Base-by-base conservation (phyloP, 306 rosid species). In the Vicia villosa region DNA sequence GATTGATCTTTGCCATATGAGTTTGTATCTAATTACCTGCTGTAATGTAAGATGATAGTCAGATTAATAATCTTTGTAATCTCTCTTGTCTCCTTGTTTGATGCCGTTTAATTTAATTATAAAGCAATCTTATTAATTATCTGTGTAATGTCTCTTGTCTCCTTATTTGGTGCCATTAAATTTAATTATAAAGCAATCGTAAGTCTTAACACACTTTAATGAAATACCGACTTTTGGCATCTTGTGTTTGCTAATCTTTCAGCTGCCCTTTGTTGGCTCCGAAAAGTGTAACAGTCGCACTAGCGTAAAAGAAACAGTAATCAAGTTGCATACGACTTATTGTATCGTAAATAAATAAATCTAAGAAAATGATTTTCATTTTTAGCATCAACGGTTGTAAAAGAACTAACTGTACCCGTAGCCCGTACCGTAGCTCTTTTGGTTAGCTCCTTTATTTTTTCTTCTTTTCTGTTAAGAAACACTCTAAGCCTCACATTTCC, bases 1-100 rank as follows among this genome's bases (percentile, higher is more conserved):
- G 98, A 30, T 78, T 91, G 81, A 73, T 52, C 70, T 74, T 65
- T 10, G 75, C 67, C 76, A 69, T 72, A 54, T 58, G 28, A 51
- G 11, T 80, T 59, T 70, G 65, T 55, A 73, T 56, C n/a, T n/a
- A n/a, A n/a, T 56, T 63, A 61, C 58, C 32, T 79, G 69, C 77
- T 66, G 21, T 67, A 66, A 42, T 68, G 16, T 61, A 65, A 46
- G 68, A 72, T 75, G 63, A 72, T 52, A 30, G 38, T 30, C 46
- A 63, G n/a, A 61, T 66, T 62, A n/a, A 72, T 76, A 67, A 72
- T 72, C 24, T 45, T 19, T 43, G 55, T 28, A 51, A 64, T 40
- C 46, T 24, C 60, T 22, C 30, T 64, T 63, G 32, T 50, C 16
- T n/a, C 66, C 77, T 58, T 55, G 76, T 47, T 61, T n/a, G 51